phyloP scores from a whole-genome alignment of 345 rosid species.

The Hypericum perforatum region DNA sequence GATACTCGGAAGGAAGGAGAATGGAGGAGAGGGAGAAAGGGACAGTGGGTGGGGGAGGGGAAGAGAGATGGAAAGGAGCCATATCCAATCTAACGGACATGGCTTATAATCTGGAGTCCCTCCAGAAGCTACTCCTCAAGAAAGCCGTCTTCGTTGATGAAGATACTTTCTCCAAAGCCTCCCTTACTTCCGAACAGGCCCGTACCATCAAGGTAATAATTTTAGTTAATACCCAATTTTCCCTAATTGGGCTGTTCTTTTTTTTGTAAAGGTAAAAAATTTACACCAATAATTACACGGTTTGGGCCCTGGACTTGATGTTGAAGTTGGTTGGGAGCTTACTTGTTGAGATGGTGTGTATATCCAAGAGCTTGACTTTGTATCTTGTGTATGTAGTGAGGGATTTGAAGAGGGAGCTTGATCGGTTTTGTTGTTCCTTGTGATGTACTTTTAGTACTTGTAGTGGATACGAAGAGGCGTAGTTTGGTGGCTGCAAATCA shows the following conservation, averaged over 20 bases:
- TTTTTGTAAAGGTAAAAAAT: no score
- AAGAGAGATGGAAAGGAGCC: slow-evolving; percentile 89
- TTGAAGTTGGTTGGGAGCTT: no score
- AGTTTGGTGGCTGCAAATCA: no score
- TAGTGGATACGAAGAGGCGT: no score
- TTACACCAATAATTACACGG: no score
- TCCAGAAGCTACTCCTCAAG: slow-evolving; percentile 68
- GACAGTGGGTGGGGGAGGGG: slow-evolving; percentile 31
- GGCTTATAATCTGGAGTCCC: slow-evolving; percentile 75
- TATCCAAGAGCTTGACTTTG: no score
- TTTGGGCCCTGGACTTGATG: no score
- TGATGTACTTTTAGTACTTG: no score
- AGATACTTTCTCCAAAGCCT: slow-evolving; percentile 75
- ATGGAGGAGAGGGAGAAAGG: slow-evolving; percentile 39
- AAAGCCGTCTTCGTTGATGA: slow-evolving; percentile 94
- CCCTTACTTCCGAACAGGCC: slow-evolving; percentile 83
- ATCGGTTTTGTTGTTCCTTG: no score
- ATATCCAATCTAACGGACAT: slow-evolving; percentile 68
- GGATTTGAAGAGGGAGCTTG: no score
- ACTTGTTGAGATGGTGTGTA: no score
- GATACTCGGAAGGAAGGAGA: neutral
- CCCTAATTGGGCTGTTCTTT: neutral
- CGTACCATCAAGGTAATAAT: slow-evolving; percentile 86
- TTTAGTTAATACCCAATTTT: neutral
- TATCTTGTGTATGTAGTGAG: no score